Percentiles rank a stretch among this genome's conserved stretches.
phyloP scores from a whole-genome alignment of 768 basidiomycete genomes.

The Gloeostereum incarnatum region DNA sequence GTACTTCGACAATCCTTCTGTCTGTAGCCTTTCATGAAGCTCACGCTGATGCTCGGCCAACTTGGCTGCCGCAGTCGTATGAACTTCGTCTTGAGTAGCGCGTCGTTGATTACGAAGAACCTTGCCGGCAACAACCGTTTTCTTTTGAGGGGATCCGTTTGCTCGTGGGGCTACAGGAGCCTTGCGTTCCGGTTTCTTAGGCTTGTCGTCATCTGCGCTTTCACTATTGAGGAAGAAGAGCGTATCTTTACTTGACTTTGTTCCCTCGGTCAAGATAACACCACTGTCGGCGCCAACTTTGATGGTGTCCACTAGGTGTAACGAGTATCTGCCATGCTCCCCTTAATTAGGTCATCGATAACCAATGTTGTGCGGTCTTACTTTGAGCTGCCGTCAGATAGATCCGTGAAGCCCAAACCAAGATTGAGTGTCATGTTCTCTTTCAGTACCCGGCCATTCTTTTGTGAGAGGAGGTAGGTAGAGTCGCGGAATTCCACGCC shows the following conservation, averaged over 20 bases:
- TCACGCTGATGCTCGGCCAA: conserved; percentile 85
- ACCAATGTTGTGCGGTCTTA: conserved; percentile 20
- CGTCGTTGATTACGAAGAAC: conserved; percentile 87
- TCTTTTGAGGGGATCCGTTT: conserved; percentile 66
- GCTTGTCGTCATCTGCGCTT: conserved; percentile 46
- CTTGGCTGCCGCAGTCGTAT: conserved; percentile 67
- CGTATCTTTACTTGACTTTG: conserved; percentile 77
- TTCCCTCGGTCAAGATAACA: conserved; percentile 72
- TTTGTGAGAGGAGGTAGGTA: conserved; percentile 71
- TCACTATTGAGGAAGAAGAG: conserved; percentile 75
- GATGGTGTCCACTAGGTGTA: conserved; percentile 86
- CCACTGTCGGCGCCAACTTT: conserved; percentile 61
- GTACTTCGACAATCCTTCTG: conserved; percentile 74
- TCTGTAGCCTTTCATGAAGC: conserved; percentile 67
- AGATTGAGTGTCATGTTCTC: conserved; percentile 84
- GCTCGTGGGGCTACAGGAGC: conserved; percentile 36
- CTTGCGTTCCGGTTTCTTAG: conserved; percentile 47
- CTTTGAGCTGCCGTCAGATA: conserved; percentile 78
- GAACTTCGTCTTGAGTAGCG: conserved; percentile 77
- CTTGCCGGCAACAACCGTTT: conserved; percentile 73
- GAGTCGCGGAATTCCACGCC: conserved; percentile 95
- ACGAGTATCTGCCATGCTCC: conserved; percentile 53
- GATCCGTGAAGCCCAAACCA: conserved; percentile 75
- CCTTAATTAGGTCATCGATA: background rate
- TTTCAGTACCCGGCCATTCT: conserved; percentile 64